A percentile compares a stretch with the other conserved stretches of the same genome.
phyloP scores from a whole-genome alignment of 1,284 basidiomycete species.

The Farysia itapuensis region DNA sequence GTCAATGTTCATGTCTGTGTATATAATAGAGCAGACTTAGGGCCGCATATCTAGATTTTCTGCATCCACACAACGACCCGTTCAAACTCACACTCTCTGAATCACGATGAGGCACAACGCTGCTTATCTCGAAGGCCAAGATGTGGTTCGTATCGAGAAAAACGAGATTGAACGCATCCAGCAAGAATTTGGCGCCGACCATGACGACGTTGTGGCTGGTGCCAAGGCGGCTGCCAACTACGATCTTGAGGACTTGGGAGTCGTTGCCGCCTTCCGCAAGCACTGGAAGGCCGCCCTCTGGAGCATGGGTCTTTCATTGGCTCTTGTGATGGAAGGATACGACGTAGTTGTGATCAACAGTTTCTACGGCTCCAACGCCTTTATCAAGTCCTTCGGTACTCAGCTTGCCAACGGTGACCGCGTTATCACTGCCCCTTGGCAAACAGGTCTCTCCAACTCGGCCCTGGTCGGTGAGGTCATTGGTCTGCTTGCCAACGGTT shows the following conservation, averaged over 20 bases:
- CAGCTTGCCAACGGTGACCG: slow-evolving; percentile 3
- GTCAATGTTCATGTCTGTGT: no score
- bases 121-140: slow-evolving; percentile 4
- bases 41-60: no score
- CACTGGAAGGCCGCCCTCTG: slow-evolving; percentile 63
- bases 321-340: slow-evolving; percentile 63
- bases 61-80: no score
- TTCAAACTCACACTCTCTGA: no score
- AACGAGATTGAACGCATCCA: slow-evolving; percentile 1
- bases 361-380: slow-evolving; percentile 31
- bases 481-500: slow-evolving; percentile 17
- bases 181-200: slow-evolving; percentile 19
- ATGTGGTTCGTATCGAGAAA: slow-evolving; percentile 3
- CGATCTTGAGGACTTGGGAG: slow-evolving; percentile 60
- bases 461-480: slow-evolving; percentile 22
- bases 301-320: slow-evolving; percentile 61
- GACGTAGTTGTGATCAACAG: slow-evolving; percentile 59
- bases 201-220: slow-evolving; percentile 54
- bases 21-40: no score
- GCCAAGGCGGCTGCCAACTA: slow-evolving; percentile 54
- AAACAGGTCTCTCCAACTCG: slow-evolving; percentile 57
- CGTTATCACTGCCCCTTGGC: slow-evolving; percentile 62
- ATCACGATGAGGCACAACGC: no score
- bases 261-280: slow-evolving; percentile 58
- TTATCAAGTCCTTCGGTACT: slow-evolving; percentile 51